Evolutionary conservation across 1,284 basidiomycete species (phyloP).

Genomic region (Trametes versicolor): DNA sequence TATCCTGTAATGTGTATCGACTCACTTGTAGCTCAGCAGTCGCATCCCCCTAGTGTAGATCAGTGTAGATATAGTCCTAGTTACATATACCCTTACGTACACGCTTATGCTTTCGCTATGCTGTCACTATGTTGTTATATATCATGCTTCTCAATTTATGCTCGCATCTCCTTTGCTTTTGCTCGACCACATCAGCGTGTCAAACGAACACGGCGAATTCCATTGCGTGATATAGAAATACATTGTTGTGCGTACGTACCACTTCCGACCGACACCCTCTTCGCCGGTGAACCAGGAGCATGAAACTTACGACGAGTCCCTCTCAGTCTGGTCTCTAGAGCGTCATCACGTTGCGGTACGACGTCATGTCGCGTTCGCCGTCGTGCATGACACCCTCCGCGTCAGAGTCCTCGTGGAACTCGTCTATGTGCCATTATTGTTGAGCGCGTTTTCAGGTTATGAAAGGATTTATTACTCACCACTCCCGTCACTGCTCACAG

Average conservation of each 20-base stretch:
- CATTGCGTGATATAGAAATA: conserved; percentile 7
- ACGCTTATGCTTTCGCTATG: conserved; percentile 4
- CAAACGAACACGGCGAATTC: neutral
- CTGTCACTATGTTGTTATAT: neutral
- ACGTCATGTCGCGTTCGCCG: conserved; percentile 13
- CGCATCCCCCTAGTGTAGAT: neutral
- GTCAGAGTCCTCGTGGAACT: conserved; percentile 36
- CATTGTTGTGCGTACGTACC: conserved; percentile 10
- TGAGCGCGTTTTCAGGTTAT: neutral
- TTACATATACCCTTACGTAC: neutral
- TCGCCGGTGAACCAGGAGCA: neutral
- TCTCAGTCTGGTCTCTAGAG: conserved; percentile 12
- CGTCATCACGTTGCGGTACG: conserved; percentile 27
- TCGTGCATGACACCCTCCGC: conserved; percentile 26
- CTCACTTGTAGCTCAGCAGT: neutral
- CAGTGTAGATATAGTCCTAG: conserved; percentile 4
- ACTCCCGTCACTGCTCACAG: conserved; percentile 51
- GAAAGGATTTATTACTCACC: conserved; percentile 41
- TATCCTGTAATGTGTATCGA: neutral
- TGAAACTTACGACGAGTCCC: too few species aligned
- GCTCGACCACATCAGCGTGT: neutral
- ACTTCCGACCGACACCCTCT: neutral
- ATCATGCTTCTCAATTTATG: conserved; percentile 16
- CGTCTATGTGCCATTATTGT: conserved; percentile 19
- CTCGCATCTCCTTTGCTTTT: neutral